Base-by-base conservation (phyloP, 768 basidiomycete genomes). In the Clitopilus hobsonii region DNA sequence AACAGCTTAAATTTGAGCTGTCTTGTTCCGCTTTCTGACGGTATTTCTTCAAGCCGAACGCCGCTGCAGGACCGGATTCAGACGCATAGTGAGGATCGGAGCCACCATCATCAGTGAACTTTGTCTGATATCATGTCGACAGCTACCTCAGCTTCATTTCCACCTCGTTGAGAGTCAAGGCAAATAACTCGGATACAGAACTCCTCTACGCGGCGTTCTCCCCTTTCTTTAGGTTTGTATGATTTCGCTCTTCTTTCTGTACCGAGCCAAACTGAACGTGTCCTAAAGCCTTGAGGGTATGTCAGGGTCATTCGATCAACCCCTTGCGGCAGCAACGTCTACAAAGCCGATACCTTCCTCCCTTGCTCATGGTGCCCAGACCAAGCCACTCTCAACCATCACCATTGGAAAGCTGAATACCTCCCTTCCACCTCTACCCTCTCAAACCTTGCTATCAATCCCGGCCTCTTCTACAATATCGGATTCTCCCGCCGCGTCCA, bases 91-190 rank as follows among this genome's bases (percentile, higher is more conserved):
- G 63, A 56, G 84, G 20, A 6, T 22, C n/a, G 60, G 14, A 25
- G 8, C 8, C 1, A 22, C 45, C 25, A 25, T 20, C 13, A 38
- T 11, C 5, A 45, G 4, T 1, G 23, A 13, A 16, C 28, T 28
- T 54, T 45, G 7, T n/a, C n/a, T 54, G 11, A 57, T 41, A 18
- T 10, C 52, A 27, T 30, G 56, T 18, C 26, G 32, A 47, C 48
- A 90, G 88, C 60, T 89, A 88, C 66, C 64, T 90, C 57, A 77
- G 77, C 56, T 83, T 90, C 61, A 76, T 67, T 24, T 80, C 77
- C 2, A 71, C 61, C 22, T 62, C 61, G 11, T 45, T 6, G 60
- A 67, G 23, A 66, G 66, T 48, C 56, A 55, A 51, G 74, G 70
- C 36, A 2, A 45, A 45, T 20, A 20, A 11, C 10, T 45, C 41